These are phyloP conservation scores for Leishmania gerbilli DNA, from an alignment of 208 protist species.

Conservation along the genomic window DNA sequence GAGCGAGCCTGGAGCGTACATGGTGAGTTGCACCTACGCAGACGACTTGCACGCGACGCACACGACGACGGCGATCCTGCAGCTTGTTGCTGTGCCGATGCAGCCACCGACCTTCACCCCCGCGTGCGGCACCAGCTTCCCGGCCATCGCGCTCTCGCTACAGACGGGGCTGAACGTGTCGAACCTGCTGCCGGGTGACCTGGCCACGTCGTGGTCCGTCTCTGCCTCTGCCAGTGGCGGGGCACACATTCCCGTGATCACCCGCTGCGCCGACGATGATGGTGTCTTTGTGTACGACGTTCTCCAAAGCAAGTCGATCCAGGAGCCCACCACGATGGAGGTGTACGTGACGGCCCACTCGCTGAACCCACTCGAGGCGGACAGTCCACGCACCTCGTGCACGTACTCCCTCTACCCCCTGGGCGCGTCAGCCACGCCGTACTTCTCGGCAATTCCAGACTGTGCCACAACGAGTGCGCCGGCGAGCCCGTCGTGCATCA, in stretches of 20 bases:
- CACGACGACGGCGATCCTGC: conserved; percentile 20
- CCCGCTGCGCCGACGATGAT: conserved; percentile 4
- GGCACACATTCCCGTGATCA: conserved; percentile 17
- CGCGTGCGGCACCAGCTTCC: conserved; percentile 44
- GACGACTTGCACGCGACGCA: conserved; percentile 41
- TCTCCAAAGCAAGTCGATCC: background rate
- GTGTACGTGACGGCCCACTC: conserved; percentile 40
- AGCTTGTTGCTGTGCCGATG: conserved; percentile 37
- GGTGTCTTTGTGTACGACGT: conserved; percentile 32
- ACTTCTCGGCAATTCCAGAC: conserved; percentile 35
- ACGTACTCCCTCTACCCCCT: conserved; percentile 41
- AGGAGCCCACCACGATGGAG: conserved; percentile 3
- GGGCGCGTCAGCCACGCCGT: conserved; percentile 29
- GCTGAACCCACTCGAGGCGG: conserved; percentile 41
- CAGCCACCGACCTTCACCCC: conserved; percentile 35
- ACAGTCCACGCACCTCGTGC: conserved; percentile 34
- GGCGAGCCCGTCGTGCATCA: conserved; percentile 29
- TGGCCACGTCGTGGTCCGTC: conserved; percentile 27
- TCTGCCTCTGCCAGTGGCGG: conserved; percentile 19
- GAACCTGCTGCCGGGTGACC: conserved; percentile 18
- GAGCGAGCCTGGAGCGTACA: conserved; percentile 39
- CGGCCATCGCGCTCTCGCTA: conserved; percentile 39
- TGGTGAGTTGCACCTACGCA: conserved; percentile 51
- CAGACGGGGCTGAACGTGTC: conserved; percentile 26
- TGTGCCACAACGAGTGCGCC: conserved; percentile 24